Evolutionary conservation across 371 early-diverging fungal genomes (phyloP).

Genomic region (Mortierella sp.): DNA sequence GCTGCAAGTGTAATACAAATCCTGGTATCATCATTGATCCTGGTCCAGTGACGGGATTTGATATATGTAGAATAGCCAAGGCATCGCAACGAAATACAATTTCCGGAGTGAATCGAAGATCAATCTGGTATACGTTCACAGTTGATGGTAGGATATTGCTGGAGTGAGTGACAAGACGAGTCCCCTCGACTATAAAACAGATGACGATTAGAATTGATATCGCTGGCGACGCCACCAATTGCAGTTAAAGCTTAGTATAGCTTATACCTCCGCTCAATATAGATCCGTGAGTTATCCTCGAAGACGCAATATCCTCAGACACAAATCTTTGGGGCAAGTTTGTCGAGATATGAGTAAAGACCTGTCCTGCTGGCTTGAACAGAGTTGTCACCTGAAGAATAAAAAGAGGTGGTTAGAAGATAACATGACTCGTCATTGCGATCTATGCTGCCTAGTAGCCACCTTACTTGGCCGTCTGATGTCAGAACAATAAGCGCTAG

Average conservation of each 20-base stretch:
- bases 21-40: slow-evolving; percentile 43
- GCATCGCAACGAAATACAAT: slow-evolving; percentile 38
- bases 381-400: slow-evolving; percentile 27
- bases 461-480: slow-evolving; percentile 44
- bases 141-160: slow-evolving; percentile 32
- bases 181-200: slow-evolving; percentile 31
- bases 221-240: neutral
- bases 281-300: slow-evolving; percentile 54
- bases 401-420: neutral
- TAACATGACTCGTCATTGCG: neutral
- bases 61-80: slow-evolving; percentile 40
- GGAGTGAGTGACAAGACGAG: slow-evolving; percentile 36
- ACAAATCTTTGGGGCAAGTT: slow-evolving; percentile 27
- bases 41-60: slow-evolving; percentile 45
- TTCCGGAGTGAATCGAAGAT: slow-evolving; percentile 47
- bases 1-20: slow-evolving; percentile 35
- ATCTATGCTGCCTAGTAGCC: neutral
- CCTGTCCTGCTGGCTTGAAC: slow-evolving; percentile 37
- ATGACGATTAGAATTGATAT: neutral
- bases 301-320: slow-evolving; percentile 28
- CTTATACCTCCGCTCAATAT: slow-evolving; percentile 41
- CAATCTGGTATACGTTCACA: slow-evolving; percentile 40
- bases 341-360: slow-evolving; percentile 44
- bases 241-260: neutral
- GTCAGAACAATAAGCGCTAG: slow-evolving; percentile 34